Evolutionary conservation across 371 early-diverging fungal genomes (phyloP).

Genomic region (Funneliformis caledonium): DNA sequence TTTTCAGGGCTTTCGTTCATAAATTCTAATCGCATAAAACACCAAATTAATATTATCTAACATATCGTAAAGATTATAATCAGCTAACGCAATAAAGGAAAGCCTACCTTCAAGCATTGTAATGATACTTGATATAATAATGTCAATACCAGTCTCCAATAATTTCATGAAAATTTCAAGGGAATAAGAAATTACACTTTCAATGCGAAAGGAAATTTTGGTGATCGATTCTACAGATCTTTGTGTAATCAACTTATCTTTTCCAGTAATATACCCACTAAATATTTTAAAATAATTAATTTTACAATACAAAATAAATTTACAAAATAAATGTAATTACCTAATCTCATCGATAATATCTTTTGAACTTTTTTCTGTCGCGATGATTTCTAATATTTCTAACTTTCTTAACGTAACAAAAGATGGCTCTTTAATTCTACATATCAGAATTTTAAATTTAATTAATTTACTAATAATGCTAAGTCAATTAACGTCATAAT

Average conservation of each 20-base stretch:
- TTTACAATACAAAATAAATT: background rate
- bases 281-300: background rate
- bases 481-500: background rate
- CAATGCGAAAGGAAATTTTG: conserved; percentile 5
- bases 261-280: conserved; percentile 31
- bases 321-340: background rate
- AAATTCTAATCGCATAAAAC: background rate
- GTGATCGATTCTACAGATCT: conserved; percentile 18
- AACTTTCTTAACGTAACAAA: conserved; percentile 23
- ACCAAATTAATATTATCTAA: background rate
- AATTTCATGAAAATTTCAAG: conserved; percentile 33
- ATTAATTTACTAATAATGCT: background rate
- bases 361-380: background rate
- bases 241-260: background rate
- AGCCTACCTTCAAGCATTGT: conserved; percentile 18
- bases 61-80: background rate
- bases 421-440: conserved; percentile 30
- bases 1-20: conserved; percentile 1
- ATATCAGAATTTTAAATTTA: background rate
- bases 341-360: conserved; percentile 35
- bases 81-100: background rate
- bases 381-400: conserved; percentile 6
- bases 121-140: conserved; percentile 19
- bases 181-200: conserved; percentile 15
- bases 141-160: conserved; percentile 17